Evolutionary conservation across 2,329 filamentous ascomycete genomes (phyloP), one percentile per base, ranked within the genome.

Genomic region (Paracamarosporium sp.): DNA sequence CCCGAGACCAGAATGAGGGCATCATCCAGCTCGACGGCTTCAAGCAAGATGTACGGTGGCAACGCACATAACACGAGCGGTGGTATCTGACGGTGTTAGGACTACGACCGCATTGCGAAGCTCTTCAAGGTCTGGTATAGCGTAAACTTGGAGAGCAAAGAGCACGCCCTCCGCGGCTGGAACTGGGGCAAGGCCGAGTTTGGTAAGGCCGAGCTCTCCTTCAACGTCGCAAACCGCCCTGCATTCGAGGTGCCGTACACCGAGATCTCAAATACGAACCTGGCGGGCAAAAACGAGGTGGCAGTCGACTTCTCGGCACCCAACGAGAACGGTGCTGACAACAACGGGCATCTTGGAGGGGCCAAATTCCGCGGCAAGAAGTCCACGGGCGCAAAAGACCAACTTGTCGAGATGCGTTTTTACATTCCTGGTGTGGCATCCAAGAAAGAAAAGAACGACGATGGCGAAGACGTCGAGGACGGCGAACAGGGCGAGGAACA

Each of bases 171-270:
- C 57, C 88, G 95, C 67, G 95, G 95, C 55, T 99, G 95, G 95
- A 99, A 99, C 77, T 99, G 95, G 96, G 95, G 95, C 71, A 99
- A 98, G 80, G 92, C 92, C 63, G 95, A 99, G 71, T 97, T 99
- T 75, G 90, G 90, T 60, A 97, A 98, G 79, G 90, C 93, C 53
- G 95, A 99, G 81, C 86, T 99, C 55, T 87, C 91, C 28, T 99
- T 99, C 83, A 98, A 93, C 76, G 95, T 99, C 35, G 93, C 96
- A 75, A 99, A 97, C 78, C 88, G 93, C 69, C 95, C 95, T 3
- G 92, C 94, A 5, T 99, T 99, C 77, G 95, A 98, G 78, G 89
- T 99, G 5, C 93, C 96, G 12, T 99, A 98, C 81, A 91, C 93
- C 45, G 95, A 99, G 77, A 96, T 99, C 67, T 93, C 91, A 56